These are phyloP conservation scores for Pythium sp. DNA, from an alignment of 352 stramenopile species.

Conservation along the genomic window DNA sequence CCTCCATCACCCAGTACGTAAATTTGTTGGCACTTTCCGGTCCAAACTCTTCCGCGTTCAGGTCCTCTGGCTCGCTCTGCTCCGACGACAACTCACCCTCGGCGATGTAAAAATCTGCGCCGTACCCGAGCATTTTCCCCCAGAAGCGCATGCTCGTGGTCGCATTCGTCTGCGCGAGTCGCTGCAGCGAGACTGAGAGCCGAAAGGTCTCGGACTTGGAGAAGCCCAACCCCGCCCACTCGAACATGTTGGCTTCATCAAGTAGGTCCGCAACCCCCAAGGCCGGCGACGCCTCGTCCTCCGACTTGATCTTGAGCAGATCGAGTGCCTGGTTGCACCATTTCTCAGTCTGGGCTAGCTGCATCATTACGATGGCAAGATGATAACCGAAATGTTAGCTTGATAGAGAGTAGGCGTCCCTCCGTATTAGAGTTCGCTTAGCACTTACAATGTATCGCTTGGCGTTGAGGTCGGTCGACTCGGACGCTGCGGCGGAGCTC, in stretches of 20 bases:
- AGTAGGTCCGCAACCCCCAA: constrained; percentile 58
- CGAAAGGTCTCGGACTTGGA: constrained; percentile 74
- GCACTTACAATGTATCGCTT: constrained; percentile 57
- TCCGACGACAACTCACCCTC: constrained; percentile 56
- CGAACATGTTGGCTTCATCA: constrained; percentile 83
- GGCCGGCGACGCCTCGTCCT: constrained; percentile 42
- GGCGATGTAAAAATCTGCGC: constrained; percentile 80
- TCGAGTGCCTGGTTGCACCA: constrained; percentile 66
- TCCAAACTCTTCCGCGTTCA: constrained; percentile 58
- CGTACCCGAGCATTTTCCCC: constrained; percentile 80
- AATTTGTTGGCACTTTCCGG: constrained; percentile 79
- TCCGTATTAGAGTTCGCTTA: background rate
- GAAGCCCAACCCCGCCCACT: constrained; percentile 76
- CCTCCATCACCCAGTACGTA: constrained; percentile 89
- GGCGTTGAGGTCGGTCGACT: constrained; percentile 25
- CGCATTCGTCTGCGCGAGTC: constrained; percentile 47
- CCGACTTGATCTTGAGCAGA: constrained; percentile 57
- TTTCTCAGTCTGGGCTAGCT: constrained; percentile 60
- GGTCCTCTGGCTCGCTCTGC: constrained; percentile 58
- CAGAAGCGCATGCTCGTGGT: constrained; percentile 84
- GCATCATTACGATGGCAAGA: constrained; percentile 3
- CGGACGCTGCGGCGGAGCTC: constrained; percentile 25
- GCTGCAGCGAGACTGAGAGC: constrained; percentile 58
- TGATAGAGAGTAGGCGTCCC: background rate
- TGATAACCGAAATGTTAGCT: background rate